These are phyloP conservation scores for Saksenaea oblongispora DNA, from an alignment of 371 early-diverging fungal genomes.

Conservation along the genomic window DNA sequence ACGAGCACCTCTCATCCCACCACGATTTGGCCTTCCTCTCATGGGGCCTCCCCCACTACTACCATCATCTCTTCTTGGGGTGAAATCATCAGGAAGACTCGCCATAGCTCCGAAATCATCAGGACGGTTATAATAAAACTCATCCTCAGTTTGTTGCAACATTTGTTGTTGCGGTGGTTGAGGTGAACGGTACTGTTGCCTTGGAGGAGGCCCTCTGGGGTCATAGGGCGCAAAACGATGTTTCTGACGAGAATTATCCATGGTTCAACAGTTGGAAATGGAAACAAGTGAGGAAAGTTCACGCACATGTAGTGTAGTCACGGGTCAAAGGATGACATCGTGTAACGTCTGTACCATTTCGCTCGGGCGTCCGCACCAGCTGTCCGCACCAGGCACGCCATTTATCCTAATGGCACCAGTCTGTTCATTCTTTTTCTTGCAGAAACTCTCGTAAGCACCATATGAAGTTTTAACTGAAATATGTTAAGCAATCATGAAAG, in stretches of 20 bases:
- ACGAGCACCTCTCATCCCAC: background rate
- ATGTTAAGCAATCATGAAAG: too few relatives aligned
- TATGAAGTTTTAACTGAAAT: too few relatives aligned
- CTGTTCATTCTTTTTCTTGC: too few relatives aligned
- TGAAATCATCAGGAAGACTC: background rate
- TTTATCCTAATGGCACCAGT: too few relatives aligned
- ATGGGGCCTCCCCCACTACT: background rate
- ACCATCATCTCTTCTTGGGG: background rate
- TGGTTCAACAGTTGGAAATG: background rate
- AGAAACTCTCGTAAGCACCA: too few relatives aligned
- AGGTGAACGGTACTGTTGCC: background rate
- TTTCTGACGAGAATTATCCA: conserved; percentile 3
- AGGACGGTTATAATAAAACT: background rate
- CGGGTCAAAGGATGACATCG: background rate
- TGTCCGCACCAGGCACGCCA: too few relatives aligned
- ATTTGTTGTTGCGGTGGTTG: background rate
- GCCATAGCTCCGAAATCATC: background rate
- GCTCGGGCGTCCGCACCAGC: background rate
- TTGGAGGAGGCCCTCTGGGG: conserved; percentile 1
- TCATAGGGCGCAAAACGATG: conserved; percentile 1
- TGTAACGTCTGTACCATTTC: too few relatives aligned
- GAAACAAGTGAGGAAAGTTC: background rate
- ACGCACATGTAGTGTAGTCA: background rate
- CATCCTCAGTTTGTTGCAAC: background rate
- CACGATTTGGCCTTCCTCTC: background rate